Base-by-base conservation (phyloP, 306 rosid genomes). In the Vigna hirtella region DNA sequence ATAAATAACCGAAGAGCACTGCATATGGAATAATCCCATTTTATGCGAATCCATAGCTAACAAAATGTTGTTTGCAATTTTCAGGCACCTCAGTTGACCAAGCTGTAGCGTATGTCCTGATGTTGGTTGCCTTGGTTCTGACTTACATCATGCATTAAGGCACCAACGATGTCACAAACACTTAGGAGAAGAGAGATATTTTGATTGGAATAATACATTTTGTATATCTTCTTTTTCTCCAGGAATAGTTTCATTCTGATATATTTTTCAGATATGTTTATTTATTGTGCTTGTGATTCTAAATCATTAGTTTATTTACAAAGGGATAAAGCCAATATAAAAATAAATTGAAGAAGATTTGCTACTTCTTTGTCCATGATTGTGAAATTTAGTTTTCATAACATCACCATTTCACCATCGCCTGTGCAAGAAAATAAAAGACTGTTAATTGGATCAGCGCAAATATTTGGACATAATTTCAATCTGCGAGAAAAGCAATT, bases 41-140 rank as follows among this genome's bases (percentile, higher is more conserved):
- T 26, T 26, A 26, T 26, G 28, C 3, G 3, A 26, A 26, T 26
- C 28, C 34, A 30, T 30, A 30, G 34, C 5, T 30, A 30, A 30
- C 0, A 30, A 30, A 30, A 3, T 72, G 1, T 34, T 34, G 28
- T 5, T n/a, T 70, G 58, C 38, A 62, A 77, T 70, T 73, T 87
- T 87, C 95, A 93, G 96, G 97, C 12, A 77, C 89, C 17, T 9
- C 96, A 57, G 77, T 91, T 64, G 97, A 93, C 83, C 98, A 91
- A 86, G 92, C 88, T 9, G 12, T 91, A 43, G 96, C 96, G 34
- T 91, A 74, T 88, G 34, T 83, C 22, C 87, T 93, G 18, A 91
- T 91, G 98, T 18, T 87, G 76, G 38, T 93, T 82, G 97, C 97
- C 5, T 84, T 93, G 85, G 88, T 72, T 18, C 88, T 93, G 24